phyloP scores from a whole-genome alignment of 2,329 filamentous ascomycete genomes.

The Metarhizium guizhouense region DNA sequence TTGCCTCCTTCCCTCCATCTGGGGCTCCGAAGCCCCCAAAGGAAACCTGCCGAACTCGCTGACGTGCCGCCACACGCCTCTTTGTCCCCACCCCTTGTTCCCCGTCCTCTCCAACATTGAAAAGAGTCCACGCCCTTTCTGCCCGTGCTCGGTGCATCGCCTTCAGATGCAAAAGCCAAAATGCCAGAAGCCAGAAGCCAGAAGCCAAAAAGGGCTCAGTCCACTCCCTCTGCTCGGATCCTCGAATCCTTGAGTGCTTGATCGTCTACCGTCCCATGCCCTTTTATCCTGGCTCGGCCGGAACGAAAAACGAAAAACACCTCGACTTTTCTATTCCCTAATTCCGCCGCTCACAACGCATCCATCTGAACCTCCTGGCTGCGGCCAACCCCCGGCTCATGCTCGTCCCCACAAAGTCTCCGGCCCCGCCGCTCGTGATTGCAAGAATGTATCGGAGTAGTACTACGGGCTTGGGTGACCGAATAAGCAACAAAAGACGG shows the following conservation, averaged over 20 bases:
- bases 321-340: neutral
- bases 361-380: neutral
- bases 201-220: no score
- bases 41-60: slow-evolving; percentile 1
- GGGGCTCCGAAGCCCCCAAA: neutral
- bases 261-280: neutral
- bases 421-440: neutral
- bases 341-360: neutral
- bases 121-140: no score
- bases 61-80: slow-evolving; percentile 1
- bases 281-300: neutral
- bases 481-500: neutral
- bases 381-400: neutral
- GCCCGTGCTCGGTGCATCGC: no score
- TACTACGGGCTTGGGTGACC: neutral
- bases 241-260: no score
- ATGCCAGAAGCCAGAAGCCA: neutral
- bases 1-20: neutral
- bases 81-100: neutral
- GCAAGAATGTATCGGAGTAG: neutral
- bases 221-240: no score
- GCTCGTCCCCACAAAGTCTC: neutral
- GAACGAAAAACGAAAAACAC: neutral
- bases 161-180: neutral
- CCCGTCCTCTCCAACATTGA: neutral